These are phyloP conservation scores for Mycena alexandri DNA, from an alignment of 768 basidiomycete species.

Conservation along the genomic window DNA sequence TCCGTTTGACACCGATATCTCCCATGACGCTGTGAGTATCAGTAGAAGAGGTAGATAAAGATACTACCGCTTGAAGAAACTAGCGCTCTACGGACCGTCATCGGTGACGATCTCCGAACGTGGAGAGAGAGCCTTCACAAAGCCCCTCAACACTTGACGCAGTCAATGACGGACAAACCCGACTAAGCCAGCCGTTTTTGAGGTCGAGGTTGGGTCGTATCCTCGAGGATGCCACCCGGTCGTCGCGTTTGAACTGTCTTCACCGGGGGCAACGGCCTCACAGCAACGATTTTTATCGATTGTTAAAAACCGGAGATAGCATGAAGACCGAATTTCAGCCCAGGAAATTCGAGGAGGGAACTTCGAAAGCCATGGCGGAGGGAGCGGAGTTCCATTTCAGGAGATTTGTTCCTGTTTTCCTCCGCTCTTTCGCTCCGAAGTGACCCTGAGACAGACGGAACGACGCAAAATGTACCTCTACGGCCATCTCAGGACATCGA, in stretches of 20 bases:
- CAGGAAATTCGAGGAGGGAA: background rate
- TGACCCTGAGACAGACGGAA: background rate
- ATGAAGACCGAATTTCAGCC: background rate
- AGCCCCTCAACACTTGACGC: no score
- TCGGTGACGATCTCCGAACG: slow-evolving; percentile 2
- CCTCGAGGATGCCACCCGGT: background rate
- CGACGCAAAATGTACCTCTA: background rate
- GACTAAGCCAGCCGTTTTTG: no score
- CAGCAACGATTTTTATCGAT: slow-evolving; percentile 3
- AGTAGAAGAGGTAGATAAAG: no score
- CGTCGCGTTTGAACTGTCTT: slow-evolving; percentile 11
- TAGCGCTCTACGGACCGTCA: background rate
- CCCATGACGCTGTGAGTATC: no score
- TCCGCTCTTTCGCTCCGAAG: background rate
- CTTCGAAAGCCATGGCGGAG: background rate
- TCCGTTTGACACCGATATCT: no score
- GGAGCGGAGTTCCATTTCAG: slow-evolving; percentile 10
- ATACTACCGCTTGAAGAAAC: no score
- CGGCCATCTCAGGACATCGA: background rate
- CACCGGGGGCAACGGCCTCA: slow-evolving; percentile 8
- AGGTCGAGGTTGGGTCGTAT: no score
- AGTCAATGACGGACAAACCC: slow-evolving; percentile 2
- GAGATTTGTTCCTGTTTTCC: slow-evolving; percentile 16
- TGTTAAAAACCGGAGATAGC: slow-evolving; percentile 7
- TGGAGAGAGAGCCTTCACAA: no score